Evolutionary conservation across 768 basidiomycete genomes (phyloP).

Genomic region (Serendipita sp.): DNA sequence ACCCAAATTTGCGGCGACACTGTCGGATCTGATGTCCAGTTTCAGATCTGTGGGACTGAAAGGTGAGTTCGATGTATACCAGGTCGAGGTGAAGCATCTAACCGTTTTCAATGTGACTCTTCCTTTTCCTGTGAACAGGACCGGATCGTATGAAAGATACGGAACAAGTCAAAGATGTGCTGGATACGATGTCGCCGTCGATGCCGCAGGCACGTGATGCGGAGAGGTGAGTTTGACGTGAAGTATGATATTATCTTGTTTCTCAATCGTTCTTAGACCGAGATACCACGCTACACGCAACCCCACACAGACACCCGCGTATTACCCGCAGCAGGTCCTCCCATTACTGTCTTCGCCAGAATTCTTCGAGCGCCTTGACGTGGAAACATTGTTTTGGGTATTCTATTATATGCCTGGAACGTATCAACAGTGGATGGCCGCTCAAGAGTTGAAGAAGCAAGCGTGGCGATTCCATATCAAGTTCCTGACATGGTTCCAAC

Average conservation of each 20-base stretch:
- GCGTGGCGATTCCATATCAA: constrained; percentile 99
- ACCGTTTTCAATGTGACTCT: neutral
- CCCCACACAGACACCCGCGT: constrained; percentile 76
- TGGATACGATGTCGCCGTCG: constrained; percentile 79
- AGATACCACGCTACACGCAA: constrained; percentile 93
- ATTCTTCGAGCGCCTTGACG: constrained; percentile 80
- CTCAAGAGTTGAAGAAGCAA: constrained; percentile 90
- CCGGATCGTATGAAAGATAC: constrained; percentile 75
- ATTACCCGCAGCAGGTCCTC: constrained; percentile 84
- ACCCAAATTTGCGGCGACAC: constrained; percentile 51
- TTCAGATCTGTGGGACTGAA: constrained; percentile 97
- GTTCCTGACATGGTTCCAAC: constrained; percentile 98
- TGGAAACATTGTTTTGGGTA: constrained; percentile 95
- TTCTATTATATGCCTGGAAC: constrained; percentile 97
- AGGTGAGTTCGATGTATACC: constrained; percentile 28
- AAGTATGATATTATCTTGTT: neutral
- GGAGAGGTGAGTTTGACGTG: constrained; percentile 50
- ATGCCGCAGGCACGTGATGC: constrained; percentile 89
- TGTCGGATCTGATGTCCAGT: constrained; percentile 84
- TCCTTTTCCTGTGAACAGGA: constrained; percentile 22
- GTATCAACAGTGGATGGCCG: constrained; percentile 94
- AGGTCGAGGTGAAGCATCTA: neutral
- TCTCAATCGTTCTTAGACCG: constrained; percentile 36
- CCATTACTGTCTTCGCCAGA: constrained; percentile 64
- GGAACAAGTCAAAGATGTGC: constrained; percentile 78